These are phyloP conservation scores for Neurospora sp. DNA, from an alignment of 495 filamentous ascomycete species.

Conservation along the genomic window DNA sequence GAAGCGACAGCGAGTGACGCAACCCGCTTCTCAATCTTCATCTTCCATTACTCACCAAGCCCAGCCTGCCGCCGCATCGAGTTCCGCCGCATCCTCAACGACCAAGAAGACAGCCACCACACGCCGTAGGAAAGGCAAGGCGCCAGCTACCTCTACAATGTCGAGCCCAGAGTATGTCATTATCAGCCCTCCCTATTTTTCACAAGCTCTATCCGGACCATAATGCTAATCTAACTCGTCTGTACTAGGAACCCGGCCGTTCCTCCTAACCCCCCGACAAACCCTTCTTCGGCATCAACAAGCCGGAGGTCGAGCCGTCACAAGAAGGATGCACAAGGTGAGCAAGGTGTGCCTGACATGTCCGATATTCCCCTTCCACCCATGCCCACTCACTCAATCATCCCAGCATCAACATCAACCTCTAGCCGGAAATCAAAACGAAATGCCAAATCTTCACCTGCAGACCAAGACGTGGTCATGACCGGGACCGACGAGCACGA, in stretches of 20 bases:
- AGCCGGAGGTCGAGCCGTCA: constrained; percentile 60
- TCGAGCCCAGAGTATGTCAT: constrained; percentile 66
- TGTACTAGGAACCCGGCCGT: constrained; percentile 23
- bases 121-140: constrained; percentile 54
- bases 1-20: constrained; percentile 40
- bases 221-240: constrained; percentile 5
- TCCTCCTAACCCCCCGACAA: constrained; percentile 20
- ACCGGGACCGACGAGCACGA: constrained; percentile 53
- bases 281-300: constrained; percentile 39
- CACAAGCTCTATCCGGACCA: not conserved
- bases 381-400: constrained; percentile 10
- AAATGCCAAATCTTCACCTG: constrained; percentile 36
- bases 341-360: constrained; percentile 12
- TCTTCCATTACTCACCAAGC: constrained; percentile 1
- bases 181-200: not conserved
- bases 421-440: constrained; percentile 45
- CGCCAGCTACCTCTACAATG: constrained; percentile 51
- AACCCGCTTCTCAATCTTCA: constrained; percentile 14
- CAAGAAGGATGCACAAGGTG: constrained; percentile 44
- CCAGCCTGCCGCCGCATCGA: constrained; percentile 13
- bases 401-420: constrained; percentile 18
- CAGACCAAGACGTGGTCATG: constrained; percentile 43
- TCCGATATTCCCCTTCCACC: not conserved
- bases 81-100: constrained; percentile 11
- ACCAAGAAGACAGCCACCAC: constrained; percentile 29